Evolutionary conservation across 768 basidiomycete genomes (phyloP).

Genomic region (Mycena alexandri): DNA sequence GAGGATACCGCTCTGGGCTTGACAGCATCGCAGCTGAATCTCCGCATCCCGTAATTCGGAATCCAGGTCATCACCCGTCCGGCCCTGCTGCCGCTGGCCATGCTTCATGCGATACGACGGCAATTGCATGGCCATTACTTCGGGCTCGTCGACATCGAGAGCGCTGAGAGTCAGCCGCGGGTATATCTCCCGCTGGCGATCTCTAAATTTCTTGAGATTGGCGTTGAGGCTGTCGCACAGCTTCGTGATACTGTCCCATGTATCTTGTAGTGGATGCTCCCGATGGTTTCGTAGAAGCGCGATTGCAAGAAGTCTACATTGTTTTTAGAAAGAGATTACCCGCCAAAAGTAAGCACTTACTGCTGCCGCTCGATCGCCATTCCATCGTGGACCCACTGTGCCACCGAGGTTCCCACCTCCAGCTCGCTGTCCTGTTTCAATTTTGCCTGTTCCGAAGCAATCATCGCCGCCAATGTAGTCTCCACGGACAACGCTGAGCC

Average conservation of each 20-base stretch:
- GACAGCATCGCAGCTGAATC: conserved; percentile 13
- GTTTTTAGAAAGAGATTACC: not conserved
- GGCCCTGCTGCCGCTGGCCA: too few relatives aligned
- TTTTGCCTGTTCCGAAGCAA: conserved; percentile 9
- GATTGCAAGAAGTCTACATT: conserved; percentile 8
- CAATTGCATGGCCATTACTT: too few relatives aligned
- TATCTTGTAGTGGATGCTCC: conserved; percentile 23
- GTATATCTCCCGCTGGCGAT: conserved; percentile 20
- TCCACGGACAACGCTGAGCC: conserved; percentile 16
- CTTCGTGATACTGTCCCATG: conserved; percentile 12
- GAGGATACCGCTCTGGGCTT: conserved; percentile 16
- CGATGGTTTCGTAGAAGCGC: conserved; percentile 15
- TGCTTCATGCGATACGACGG: conserved; percentile 28
- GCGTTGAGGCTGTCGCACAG: conserved; percentile 9
- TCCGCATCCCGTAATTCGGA: conserved; percentile 9
- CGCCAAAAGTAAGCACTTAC: not conserved
- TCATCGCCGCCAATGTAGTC: conserved; percentile 10
- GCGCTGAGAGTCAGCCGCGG: too few relatives aligned
- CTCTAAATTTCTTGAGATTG: conserved; percentile 20
- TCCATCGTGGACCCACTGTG: not conserved
- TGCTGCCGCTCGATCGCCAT: conserved; percentile 9
- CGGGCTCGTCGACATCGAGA: too few relatives aligned
- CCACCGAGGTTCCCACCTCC: not conserved
- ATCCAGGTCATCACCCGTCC: not conserved
- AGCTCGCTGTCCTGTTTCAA: not conserved